Evolutionary conservation across 495 filamentous ascomycete species (phyloP), one percentile per base, ranked within the genome.

Genomic region (Aspergillus haitiensis): DNA sequence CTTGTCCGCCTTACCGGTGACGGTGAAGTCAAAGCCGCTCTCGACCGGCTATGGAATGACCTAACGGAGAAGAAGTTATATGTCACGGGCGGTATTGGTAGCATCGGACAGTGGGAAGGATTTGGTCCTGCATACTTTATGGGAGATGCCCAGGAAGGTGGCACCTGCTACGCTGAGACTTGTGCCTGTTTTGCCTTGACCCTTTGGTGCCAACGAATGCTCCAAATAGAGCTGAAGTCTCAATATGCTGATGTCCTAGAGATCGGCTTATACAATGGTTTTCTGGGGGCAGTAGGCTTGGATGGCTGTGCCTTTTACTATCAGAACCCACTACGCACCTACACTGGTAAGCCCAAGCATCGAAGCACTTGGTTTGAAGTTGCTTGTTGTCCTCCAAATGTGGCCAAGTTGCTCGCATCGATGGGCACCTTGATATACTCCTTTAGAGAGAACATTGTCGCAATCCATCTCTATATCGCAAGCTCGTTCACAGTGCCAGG

Each of bases 101-200:
- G 82, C 0, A 78, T 84, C 50, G 75, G 77, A 53, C 81, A 86
- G 65, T 86, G 79, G 81, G 84, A 86, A 67, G 84, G 84, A 0
- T 86, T 87, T 64, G 84, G 82, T 0, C 73, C 81, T 35, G 78
- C 82, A 53, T 86, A 84, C 60, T 84, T 84, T 59, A 66, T 86
- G 6, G 81, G 81, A 6, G 72, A 79, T 3, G 82, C 78, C 0
- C 79, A 85, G 54, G 82, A 85, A 47, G 82, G 82, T 10, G 84
- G 84, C 0, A 55, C 42, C 36, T 87, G 82, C 61, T 86, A 85
- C 64, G 77, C 83, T 12, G 84, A 86, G 66, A 86, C 84, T 6
- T 87, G 84, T 59, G 83, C 83, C 3, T 77, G 75, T 1, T 83
- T 86, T 61, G 84, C 79, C n/a, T 71, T 85, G 33, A 85, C 86